These are phyloP conservation scores for Tolypocladium endophyticum DNA, from an alignment of 2,329 filamentous ascomycete genomes.

Conservation along the genomic window DNA sequence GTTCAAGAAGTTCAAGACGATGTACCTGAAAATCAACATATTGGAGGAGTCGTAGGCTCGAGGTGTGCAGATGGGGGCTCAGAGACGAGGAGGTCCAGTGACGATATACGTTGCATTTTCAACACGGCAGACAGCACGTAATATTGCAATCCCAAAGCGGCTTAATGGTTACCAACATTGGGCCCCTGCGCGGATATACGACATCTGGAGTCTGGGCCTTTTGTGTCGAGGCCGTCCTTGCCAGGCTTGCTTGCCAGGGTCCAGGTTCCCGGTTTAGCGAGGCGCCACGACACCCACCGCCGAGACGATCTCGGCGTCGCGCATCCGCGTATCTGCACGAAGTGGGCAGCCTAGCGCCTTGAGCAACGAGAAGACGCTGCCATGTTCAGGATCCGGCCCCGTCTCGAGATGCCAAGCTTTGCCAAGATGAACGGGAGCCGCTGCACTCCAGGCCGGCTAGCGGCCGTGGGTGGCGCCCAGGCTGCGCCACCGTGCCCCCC, in stretches of 20 bases:
- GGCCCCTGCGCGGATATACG: background rate
- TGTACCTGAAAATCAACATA: conserved; percentile 7
- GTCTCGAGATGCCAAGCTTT: background rate
- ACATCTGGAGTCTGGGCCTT: background rate
- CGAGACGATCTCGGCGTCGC: background rate
- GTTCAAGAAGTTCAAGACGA: conserved; percentile 13
- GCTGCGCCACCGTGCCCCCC: background rate
- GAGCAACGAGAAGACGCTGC: background rate
- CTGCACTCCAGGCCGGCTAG: background rate
- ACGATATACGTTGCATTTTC: background rate
- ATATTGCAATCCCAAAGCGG: background rate
- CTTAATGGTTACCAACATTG: background rate
- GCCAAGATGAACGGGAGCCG: background rate
- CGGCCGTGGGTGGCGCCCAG: background rate
- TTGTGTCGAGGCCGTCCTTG: background rate
- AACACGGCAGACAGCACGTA: background rate
- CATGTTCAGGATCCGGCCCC: background rate
- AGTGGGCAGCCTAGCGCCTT: background rate
- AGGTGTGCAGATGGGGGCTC: too few relatives aligned
- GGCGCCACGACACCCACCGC: background rate
- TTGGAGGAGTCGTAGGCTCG: background rate
- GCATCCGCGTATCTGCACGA: background rate
- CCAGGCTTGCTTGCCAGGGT: background rate
- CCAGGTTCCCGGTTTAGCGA: background rate
- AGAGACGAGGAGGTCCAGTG: background rate